A percentile compares a stretch with the other conserved stretches of the same genome.
These are phyloP conservation scores for Daldinia loculata DNA, from an alignment of 495 filamentous ascomycete species.

Conservation along the genomic window DNA sequence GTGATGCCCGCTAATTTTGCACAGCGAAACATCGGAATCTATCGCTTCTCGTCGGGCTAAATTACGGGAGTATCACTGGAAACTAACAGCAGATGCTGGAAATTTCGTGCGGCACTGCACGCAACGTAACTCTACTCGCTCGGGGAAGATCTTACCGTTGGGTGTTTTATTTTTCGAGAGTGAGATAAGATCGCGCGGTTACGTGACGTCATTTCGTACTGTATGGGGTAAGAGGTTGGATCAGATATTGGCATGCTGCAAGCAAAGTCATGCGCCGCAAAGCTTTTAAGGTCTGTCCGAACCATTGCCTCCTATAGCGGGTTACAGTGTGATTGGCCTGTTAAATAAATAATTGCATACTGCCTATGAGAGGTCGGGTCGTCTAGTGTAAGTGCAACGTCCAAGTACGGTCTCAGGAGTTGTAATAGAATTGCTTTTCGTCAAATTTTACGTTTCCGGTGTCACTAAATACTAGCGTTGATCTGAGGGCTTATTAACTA, in stretches of 20 bases:
- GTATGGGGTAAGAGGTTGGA: constrained; percentile 9
- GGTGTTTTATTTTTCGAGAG: neutral
- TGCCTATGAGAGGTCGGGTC: neutral
- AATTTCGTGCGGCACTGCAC: constrained; percentile 16
- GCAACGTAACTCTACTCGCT: constrained; percentile 11
- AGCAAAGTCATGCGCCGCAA: constrained; percentile 25
- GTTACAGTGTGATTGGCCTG: constrained; percentile 5
- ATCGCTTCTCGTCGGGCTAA: constrained; percentile 35
- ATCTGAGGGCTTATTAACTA: neutral
- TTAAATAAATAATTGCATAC: neutral
- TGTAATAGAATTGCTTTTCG: neutral
- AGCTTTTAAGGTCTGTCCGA: constrained; percentile 3
- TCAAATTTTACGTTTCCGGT: neutral
- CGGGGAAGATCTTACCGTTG: neutral
- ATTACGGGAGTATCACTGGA: constrained; percentile 8
- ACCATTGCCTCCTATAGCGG: constrained; percentile 17
- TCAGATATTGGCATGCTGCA: constrained; percentile 17
- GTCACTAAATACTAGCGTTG: neutral
- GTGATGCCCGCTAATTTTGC: constrained; percentile 10
- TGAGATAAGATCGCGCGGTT: constrained; percentile 19
- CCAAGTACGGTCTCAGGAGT: neutral
- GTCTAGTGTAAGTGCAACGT: too few relatives aligned
- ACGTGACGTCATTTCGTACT: constrained; percentile 33
- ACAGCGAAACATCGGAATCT: neutral
- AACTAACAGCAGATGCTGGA: constrained; percentile 34